phyloP scores from a whole-genome alignment of 306 rosid genomes.

The Lathyrus sativus region DNA sequence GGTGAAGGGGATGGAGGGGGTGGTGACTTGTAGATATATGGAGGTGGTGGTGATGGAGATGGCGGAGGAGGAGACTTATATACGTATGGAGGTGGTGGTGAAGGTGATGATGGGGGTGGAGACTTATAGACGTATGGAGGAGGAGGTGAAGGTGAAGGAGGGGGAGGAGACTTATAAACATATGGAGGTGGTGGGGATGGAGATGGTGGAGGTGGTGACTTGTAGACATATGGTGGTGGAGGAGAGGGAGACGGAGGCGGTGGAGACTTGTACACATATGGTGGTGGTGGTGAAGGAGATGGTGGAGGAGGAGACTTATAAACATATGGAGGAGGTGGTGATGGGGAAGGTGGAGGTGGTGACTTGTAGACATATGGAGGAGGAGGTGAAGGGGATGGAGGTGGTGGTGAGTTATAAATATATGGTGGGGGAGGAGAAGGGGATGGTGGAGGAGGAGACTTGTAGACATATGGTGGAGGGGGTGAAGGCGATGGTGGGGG shows the following conservation, averaged over 20 bases:
- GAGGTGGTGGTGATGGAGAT: neutral
- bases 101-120: slow-evolving; percentile 13
- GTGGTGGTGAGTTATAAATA: slow-evolving; percentile 16
- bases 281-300: neutral
- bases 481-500: slow-evolving; percentile 15
- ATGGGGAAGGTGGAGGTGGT: neutral
- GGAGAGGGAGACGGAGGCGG: neutral
- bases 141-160: slow-evolving; percentile 25
- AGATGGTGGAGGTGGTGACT: neutral
- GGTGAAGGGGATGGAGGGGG: neutral
- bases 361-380: slow-evolving; percentile 14
- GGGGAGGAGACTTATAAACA: slow-evolving; percentile 15
- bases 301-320: neutral
- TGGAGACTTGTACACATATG: slow-evolving; percentile 21
- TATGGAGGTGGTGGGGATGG: slow-evolving; percentile 13
- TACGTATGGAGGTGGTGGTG: slow-evolving; percentile 30
- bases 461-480: neutral
- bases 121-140: slow-evolving; percentile 11
- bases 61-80: neutral
- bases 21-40: neutral
- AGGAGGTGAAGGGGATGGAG: slow-evolving; percentile 24
- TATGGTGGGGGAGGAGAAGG: slow-evolving; percentile 35
- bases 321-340: neutral
- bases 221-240: neutral
- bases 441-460: slow-evolving; percentile 14